These are phyloP conservation scores for Tetrahymena borealis DNA, from an alignment of 73 alveolate species.

Conservation along the genomic window DNA sequence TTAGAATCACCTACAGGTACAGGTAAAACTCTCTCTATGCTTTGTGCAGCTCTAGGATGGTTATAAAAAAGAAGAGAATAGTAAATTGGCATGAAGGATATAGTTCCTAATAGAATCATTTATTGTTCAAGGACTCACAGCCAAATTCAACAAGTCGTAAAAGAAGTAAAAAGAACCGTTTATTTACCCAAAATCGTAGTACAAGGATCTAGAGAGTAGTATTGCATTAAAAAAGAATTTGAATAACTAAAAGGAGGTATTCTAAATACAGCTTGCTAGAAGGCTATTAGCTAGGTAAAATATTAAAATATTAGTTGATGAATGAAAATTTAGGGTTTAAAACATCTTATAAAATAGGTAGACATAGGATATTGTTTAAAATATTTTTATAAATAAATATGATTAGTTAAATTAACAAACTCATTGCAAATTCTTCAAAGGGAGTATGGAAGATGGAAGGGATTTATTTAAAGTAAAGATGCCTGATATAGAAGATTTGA, in stretches of 20 bases:
- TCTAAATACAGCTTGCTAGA: slow-evolving; percentile 14
- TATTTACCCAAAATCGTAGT: slow-evolving; percentile 60
- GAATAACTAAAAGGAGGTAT: slow-evolving; percentile 17
- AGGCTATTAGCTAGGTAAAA: not conserved
- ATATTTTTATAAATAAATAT: not conserved
- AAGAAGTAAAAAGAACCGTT: slow-evolving; percentile 66
- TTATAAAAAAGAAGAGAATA: slow-evolving; percentile 6
- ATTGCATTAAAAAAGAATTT: slow-evolving; percentile 62
- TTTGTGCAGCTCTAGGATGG: slow-evolving; percentile 73
- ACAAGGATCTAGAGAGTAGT: slow-evolving; percentile 72
- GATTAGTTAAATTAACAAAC: not conserved
- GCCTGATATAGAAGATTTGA: slow-evolving; percentile 56
- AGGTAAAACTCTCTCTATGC: slow-evolving; percentile 89
- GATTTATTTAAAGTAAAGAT: not conserved
- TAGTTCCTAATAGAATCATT: slow-evolving; percentile 49
- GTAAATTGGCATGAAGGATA: slow-evolving; percentile 25
- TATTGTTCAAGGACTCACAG: slow-evolving; percentile 82
- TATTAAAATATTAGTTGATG: no score
- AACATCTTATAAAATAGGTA: no score
- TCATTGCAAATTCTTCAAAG: not conserved
- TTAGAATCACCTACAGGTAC: slow-evolving; percentile 96
- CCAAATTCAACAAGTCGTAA: slow-evolving; percentile 63
- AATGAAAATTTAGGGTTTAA: no score
- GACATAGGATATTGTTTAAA: not conserved
- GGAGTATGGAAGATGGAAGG: not conserved